Percentiles rank a stretch among this genome's conserved stretches.
phyloP scores from a whole-genome alignment of 768 basidiomycete species.

The Boletus insuetus region DNA sequence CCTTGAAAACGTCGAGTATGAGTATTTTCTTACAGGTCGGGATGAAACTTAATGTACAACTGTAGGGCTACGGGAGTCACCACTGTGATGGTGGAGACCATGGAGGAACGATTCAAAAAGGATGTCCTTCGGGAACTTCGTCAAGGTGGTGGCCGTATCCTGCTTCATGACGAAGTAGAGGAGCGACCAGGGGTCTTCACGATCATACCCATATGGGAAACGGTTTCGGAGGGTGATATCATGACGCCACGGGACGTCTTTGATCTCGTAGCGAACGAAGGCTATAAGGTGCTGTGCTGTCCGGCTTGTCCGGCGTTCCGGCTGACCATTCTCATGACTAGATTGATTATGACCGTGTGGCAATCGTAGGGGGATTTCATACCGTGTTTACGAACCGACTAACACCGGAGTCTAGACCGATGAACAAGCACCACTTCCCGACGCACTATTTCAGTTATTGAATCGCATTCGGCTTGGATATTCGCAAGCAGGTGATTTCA shows the following conservation, averaged over 20 bases:
- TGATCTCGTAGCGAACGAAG: constrained; percentile 68
- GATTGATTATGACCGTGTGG: constrained; percentile 86
- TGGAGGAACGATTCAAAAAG: constrained; percentile 85
- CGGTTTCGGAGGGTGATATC: constrained; percentile 74
- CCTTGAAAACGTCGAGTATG: constrained; percentile 92
- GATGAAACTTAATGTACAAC: not conserved
- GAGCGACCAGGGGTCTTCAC: constrained; percentile 86
- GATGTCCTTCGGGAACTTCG: constrained; percentile 86
- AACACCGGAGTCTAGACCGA: constrained; percentile 66
- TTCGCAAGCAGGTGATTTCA: constrained; percentile 66
- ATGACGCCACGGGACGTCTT: constrained; percentile 87
- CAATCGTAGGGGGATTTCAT: constrained; percentile 60
- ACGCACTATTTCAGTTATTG: constrained; percentile 75
- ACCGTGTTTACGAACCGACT: not conserved
- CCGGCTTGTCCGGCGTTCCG: not conserved
- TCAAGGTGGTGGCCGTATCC: constrained; percentile 65
- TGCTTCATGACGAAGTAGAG: constrained; percentile 95
- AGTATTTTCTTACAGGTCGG: not conserved
- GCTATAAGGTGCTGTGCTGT: constrained; percentile 50
- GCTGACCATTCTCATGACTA: constrained; percentile 28
- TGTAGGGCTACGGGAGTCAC: constrained; percentile 89
- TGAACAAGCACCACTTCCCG: constrained; percentile 93
- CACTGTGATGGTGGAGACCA: constrained; percentile 83
- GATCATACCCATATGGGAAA: constrained; percentile 95
- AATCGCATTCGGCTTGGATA: constrained; percentile 63